Conservation (phyloP, 495 filamentous ascomycete genomes). For the Staphylotrichum longicolle region DNA sequence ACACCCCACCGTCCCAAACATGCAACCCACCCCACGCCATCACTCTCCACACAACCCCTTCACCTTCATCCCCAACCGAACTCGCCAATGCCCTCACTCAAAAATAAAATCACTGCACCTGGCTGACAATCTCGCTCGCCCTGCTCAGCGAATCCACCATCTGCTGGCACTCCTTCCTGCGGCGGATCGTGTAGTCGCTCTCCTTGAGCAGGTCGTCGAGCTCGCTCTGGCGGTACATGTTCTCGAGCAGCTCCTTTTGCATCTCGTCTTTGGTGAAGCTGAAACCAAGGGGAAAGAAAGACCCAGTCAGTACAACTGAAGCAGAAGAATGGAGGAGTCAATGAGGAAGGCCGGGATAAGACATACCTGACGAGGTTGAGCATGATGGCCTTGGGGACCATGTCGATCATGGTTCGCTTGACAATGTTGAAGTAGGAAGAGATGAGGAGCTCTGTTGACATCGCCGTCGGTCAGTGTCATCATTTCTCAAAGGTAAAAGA, state of each 20-base stretch:
- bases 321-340: neutral
- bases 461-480: slow-evolving; percentile 2
- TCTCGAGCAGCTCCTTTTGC: slow-evolving; percentile 96
- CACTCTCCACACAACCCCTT: neutral
- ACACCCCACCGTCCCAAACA: neutral
- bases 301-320: neutral
- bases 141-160: slow-evolving; percentile 92
- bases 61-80: neutral
- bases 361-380: slow-evolving; percentile 90
- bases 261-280: slow-evolving; percentile 97
- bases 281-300: slow-evolving; percentile 1
- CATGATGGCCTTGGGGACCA: slow-evolving; percentile 99
- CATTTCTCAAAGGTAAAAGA: neutral
- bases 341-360: neutral
- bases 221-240: slow-evolving; percentile 89
- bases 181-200: slow-evolving; percentile 90
- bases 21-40: neutral
- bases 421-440: slow-evolving; percentile 98
- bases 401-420: slow-evolving; percentile 97
- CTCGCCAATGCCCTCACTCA: too few relatives aligned
- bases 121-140: slow-evolving; percentile 94
- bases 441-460: slow-evolving; percentile 77
- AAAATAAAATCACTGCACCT: slow-evolving; percentile 68
- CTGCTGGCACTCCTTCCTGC: slow-evolving; percentile 97
- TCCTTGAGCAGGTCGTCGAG: slow-evolving; percentile 95